phyloP scores from a whole-genome alignment of 352 stramenopile genomes.

The Peronosclerospora sorghi region DNA sequence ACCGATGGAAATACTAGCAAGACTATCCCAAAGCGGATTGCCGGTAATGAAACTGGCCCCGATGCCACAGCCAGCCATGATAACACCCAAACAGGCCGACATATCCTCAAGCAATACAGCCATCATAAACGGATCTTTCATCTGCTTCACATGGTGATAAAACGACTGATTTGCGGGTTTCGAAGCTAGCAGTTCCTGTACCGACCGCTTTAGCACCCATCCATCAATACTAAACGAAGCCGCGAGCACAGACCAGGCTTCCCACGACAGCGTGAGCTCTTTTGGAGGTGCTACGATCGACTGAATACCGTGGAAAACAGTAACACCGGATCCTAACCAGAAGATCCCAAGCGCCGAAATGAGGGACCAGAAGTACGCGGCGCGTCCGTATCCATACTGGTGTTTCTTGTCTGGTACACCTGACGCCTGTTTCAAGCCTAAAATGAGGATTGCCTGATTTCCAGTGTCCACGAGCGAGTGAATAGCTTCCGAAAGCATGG shows the following conservation, averaged over 20 bases:
- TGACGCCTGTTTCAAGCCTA: slow-evolving; percentile 72
- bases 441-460: slow-evolving; percentile 91
- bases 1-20: slow-evolving; percentile 93
- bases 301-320: slow-evolving; percentile 88
- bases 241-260: slow-evolving; percentile 93
- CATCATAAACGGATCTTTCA: slow-evolving; percentile 94
- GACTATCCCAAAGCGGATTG: slow-evolving; percentile 91
- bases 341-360: slow-evolving; percentile 98
- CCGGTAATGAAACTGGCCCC: slow-evolving; percentile 85
- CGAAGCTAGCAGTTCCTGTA: slow-evolving; percentile 72
- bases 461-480: slow-evolving; percentile 95
- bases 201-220: slow-evolving; percentile 89
- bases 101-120: slow-evolving; percentile 95
- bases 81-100: slow-evolving; percentile 91
- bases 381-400: slow-evolving; percentile 96
- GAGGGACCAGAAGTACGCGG: slow-evolving; percentile 98
- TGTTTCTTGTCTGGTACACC: slow-evolving; percentile 89
- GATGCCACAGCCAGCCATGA: slow-evolving; percentile 93
- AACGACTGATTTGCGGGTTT: slow-evolving; percentile 68
- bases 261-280: slow-evolving; percentile 65
- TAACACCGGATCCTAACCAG: slow-evolving; percentile 93
- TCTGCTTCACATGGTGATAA: slow-evolving; percentile 52
- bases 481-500: slow-evolving; percentile 96
- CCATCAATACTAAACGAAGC: slow-evolving; percentile 94
- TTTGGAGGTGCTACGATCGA: slow-evolving; percentile 59